A percentile compares a stretch with the other conserved stretches of the same genome.
These are phyloP conservation scores for Alternaria triticimaculans DNA, from an alignment of 2,329 filamentous ascomycete genomes.

Conservation along the genomic window DNA sequence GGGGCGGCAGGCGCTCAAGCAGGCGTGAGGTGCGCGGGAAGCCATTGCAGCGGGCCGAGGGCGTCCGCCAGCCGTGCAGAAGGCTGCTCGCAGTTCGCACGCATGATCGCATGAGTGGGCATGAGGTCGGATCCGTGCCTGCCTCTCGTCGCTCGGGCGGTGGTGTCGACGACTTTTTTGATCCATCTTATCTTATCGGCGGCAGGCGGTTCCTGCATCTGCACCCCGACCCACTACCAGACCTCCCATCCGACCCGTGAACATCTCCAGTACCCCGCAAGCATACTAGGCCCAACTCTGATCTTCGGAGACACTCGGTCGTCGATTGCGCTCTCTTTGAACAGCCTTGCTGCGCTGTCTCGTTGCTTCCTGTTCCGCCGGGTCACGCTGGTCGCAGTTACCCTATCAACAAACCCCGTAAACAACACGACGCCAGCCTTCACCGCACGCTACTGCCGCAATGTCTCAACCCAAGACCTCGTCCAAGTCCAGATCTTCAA, in stretches of 20 bases:
- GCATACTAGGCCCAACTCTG: slow-evolving; percentile 1
- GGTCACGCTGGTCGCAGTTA: slow-evolving; percentile 21
- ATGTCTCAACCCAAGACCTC: slow-evolving; percentile 44
- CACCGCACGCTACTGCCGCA: slow-evolving; percentile 11
- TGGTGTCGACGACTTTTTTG: slow-evolving; percentile 13
- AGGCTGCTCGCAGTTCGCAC: slow-evolving; percentile 53
- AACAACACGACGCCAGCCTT: slow-evolving; percentile 26
- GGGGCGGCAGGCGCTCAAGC: slow-evolving; percentile 39
- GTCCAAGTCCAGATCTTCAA: slow-evolving; percentile 18
- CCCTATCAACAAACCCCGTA: slow-evolving; percentile 39
- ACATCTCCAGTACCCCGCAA: background rate
- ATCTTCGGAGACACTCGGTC: background rate
- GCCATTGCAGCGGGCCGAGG: slow-evolving; percentile 28
- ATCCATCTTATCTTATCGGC: slow-evolving; percentile 34
- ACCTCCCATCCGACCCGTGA: background rate
- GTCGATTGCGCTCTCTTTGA: background rate
- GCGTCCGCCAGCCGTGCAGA: slow-evolving; percentile 46
- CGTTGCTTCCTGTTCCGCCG: background rate
- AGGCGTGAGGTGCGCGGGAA: slow-evolving; percentile 9
- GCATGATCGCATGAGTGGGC: slow-evolving; percentile 59
- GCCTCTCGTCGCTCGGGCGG: slow-evolving; percentile 7
- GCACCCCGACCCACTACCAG: slow-evolving; percentile 20
- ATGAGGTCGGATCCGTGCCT: slow-evolving; percentile 29
- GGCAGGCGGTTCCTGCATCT: slow-evolving; percentile 13
- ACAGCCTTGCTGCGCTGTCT: background rate